Evolutionary conservation across 108 stramenopile genomes (phyloP).

Genomic region (Asterionellopsis glacialis): DNA sequence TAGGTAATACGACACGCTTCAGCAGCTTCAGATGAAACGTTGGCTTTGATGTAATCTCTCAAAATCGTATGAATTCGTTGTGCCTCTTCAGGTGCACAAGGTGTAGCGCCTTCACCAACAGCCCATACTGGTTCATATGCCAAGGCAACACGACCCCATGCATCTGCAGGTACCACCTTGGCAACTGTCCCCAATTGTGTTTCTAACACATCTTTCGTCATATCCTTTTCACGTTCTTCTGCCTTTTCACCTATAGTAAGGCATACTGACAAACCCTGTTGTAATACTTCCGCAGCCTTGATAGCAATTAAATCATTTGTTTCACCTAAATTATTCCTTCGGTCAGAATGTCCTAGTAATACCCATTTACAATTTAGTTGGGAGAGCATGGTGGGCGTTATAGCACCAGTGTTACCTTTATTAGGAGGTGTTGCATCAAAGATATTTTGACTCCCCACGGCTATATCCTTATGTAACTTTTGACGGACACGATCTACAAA

Average conservation of each 20-base stretch:
- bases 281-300: constrained; percentile 2
- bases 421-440: constrained; percentile 9
- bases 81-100: constrained; percentile 10
- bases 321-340: constrained; percentile 11
- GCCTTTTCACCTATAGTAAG: constrained; percentile 12
- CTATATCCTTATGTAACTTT: constrained; percentile 7
- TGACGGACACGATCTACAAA: constrained; percentile 13
- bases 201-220: constrained; percentile 1
- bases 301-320: constrained; percentile 11
- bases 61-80: constrained; percentile 10
- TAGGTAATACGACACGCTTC: constrained; percentile 14
- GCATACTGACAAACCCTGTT: constrained; percentile 5
- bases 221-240: constrained; percentile 2
- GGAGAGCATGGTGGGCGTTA: too few species aligned
- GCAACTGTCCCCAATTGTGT: constrained; percentile 6
- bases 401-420: constrained; percentile 1
- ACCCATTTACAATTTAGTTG: too few species aligned
- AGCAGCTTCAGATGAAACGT: constrained; percentile 5
- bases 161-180: not conserved
- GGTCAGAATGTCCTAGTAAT: constrained; percentile 1
- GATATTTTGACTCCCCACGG: constrained; percentile 12
- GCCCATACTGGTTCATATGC: constrained; percentile 8
- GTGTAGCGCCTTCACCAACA: constrained; percentile 13
- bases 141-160: not conserved
- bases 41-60: not conserved